A percentile compares a stretch with the other conserved stretches of the same genome.
phyloP scores from a whole-genome alignment of 495 filamentous ascomycete genomes.

The Thozetella sp. region DNA sequence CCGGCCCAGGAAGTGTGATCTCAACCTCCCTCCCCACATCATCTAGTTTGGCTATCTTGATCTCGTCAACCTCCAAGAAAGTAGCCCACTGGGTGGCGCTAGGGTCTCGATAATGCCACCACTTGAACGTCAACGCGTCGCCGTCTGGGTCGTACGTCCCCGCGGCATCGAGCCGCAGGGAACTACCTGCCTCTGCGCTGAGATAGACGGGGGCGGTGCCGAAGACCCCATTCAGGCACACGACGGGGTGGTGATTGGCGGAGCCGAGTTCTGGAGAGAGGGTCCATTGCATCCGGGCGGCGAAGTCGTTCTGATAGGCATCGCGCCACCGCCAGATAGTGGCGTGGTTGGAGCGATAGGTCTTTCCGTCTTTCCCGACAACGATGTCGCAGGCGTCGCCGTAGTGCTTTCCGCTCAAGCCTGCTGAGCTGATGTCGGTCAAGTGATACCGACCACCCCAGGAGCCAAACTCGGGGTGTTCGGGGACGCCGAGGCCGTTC shows the following conservation, averaged over 20 bases:
- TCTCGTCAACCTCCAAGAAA: constrained; percentile 32
- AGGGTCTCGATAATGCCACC: constrained; percentile 49
- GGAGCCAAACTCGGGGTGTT: constrained; percentile 43
- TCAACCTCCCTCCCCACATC: constrained; percentile 20
- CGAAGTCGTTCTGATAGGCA: constrained; percentile 51
- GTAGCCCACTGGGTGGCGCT: constrained; percentile 41
- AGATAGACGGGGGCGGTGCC: constrained; percentile 31
- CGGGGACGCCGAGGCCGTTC: constrained; percentile 45
- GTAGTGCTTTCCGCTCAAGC: constrained; percentile 29
- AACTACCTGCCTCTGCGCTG: constrained; percentile 30
- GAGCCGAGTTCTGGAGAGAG: constrained; percentile 22
- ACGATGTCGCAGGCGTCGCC: constrained; percentile 42
- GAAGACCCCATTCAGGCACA: constrained; percentile 36
- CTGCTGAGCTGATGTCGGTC: constrained; percentile 13
- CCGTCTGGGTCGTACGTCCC: constrained; percentile 44
- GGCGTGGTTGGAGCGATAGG: constrained; percentile 41
- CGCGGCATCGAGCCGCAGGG: constrained; percentile 39
- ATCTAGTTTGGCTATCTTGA: constrained; percentile 29
- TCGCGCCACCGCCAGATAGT: constrained; percentile 53
- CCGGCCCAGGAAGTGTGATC: constrained; percentile 32
- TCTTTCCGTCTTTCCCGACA: constrained; percentile 33
- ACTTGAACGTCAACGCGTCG: constrained; percentile 40
- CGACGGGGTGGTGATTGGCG: constrained; percentile 44
- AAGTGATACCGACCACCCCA: constrained; percentile 48
- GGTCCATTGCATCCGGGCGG: constrained; percentile 51